phyloP scores from a whole-genome alignment of 768 basidiomycete genomes.

The Asterophora parasitica region DNA sequence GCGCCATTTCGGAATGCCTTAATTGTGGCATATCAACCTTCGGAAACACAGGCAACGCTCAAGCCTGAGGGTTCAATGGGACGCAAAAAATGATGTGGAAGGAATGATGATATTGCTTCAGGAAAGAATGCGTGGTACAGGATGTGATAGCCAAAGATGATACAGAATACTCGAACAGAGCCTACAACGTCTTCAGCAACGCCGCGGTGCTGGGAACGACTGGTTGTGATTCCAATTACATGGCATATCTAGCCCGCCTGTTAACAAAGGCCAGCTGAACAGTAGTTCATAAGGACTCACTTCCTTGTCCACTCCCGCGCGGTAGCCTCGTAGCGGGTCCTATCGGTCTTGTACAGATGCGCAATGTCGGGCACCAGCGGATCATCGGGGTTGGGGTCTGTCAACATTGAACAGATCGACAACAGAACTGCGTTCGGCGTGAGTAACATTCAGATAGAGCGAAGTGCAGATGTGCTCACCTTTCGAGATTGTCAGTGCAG shows the following conservation, averaged over 20 bases:
- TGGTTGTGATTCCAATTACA: conserved; percentile 33
- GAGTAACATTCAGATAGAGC: conserved; percentile 2
- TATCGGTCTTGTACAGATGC: conserved; percentile 98
- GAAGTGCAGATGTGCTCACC: conserved; percentile 43
- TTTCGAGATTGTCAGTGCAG: conserved; percentile 98
- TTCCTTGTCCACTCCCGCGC: conserved; percentile 99
- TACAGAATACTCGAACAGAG: conserved; percentile 17
- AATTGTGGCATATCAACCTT: no score
- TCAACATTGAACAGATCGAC: conserved; percentile 99
- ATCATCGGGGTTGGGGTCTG: conserved; percentile 99
- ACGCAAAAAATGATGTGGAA: no score
- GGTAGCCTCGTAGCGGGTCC: conserved; percentile 93
- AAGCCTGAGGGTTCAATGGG: no score
- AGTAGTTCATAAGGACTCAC: conserved; percentile 42
- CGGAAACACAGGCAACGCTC: no score
- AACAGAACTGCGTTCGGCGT: conserved; percentile 61
- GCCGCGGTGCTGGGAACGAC: conserved; percentile 5
- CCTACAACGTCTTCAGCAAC: conserved; percentile 7
- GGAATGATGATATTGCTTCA: conserved; percentile 17
- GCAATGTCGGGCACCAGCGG: conserved; percentile 98
- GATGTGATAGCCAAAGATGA: conserved; percentile 16
- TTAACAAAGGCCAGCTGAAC: conserved; percentile 9
- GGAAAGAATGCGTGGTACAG: conserved; percentile 17
- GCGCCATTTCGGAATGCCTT: no score
- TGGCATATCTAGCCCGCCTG: conserved; percentile 37